phyloP scores from a whole-genome alignment of 2,329 filamentous ascomycete species.

The Paraphoma sp. region DNA sequence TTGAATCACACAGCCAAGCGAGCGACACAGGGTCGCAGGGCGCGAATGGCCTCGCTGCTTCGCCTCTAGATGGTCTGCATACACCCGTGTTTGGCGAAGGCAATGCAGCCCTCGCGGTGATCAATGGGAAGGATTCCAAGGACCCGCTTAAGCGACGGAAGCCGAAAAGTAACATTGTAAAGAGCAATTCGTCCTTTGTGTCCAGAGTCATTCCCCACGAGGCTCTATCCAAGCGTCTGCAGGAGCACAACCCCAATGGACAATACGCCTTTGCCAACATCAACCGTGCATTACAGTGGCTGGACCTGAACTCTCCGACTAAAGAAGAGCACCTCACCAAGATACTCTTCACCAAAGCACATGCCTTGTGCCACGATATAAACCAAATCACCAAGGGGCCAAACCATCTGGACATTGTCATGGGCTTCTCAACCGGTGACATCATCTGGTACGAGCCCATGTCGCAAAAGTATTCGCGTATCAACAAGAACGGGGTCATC shows the following conservation, averaged over 20 bases:
- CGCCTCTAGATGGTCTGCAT: constrained; percentile 39
- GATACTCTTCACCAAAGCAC: constrained; percentile 94
- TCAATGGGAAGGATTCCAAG: constrained; percentile 72
- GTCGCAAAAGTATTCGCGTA: constrained; percentile 89
- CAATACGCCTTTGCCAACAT: constrained; percentile 94
- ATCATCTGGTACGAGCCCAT: constrained; percentile 99
- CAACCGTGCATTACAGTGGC: constrained; percentile 94
- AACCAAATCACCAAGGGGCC: constrained; percentile 81
- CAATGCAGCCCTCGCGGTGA: constrained; percentile 71
- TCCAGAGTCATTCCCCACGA: constrained; percentile 96
- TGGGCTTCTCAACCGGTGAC: constrained; percentile 96
- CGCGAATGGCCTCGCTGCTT: constrained; percentile 43
- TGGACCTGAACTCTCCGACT: constrained; percentile 79
- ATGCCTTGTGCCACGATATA: constrained; percentile 92
- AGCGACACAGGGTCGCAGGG: constrained; percentile 54
- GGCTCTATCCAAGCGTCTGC: constrained; percentile 75
- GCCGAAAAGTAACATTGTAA: constrained; percentile 97
- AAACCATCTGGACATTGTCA: constrained; percentile 85
- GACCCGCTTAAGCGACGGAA: constrained; percentile 77
- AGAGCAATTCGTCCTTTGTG: constrained; percentile 98
- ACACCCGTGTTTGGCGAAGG: constrained; percentile 82
- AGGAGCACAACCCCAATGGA: constrained; percentile 78
- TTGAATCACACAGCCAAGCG: constrained; percentile 52
- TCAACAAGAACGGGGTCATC: constrained; percentile 97
- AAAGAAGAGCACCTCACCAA: constrained; percentile 94